Percentiles rank a stretch among this genome's conserved stretches.
phyloP scores from a whole-genome alignment of 139 green algal genomes.

The Chlorella ohadii region DNA sequence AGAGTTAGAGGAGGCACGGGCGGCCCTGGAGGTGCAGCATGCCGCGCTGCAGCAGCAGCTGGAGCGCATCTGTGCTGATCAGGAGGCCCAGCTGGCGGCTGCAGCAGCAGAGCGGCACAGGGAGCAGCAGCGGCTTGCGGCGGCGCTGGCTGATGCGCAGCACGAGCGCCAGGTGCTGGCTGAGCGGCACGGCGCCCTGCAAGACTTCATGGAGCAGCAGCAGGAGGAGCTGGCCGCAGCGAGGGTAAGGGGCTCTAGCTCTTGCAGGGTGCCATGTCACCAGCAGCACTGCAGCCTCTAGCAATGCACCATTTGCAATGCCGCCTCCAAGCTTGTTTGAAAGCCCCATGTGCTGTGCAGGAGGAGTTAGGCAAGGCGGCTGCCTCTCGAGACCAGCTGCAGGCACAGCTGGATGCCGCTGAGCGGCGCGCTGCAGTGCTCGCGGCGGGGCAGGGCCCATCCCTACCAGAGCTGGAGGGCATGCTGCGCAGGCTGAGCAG shows the following conservation, averaged over 20 bases:
- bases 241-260: neutral
- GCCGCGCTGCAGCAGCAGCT: constrained; percentile 60
- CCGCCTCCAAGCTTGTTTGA: no score
- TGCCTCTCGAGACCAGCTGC: neutral
- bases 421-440: constrained; percentile 31
- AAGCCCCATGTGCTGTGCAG: neutral
- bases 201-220: constrained; percentile 49
- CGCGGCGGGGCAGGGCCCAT: constrained; percentile 55
- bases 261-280: constrained; percentile 40
- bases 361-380: constrained; percentile 15
- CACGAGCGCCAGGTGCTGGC: constrained; percentile 19
- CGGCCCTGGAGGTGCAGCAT: constrained; percentile 29
- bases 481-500: constrained; percentile 18
- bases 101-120: constrained; percentile 4
- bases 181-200: constrained; percentile 33
- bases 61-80: constrained; percentile 45
- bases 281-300: neutral
- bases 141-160: neutral
- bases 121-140: neutral
- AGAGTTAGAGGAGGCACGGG: constrained; percentile 27
- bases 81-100: constrained; percentile 52
- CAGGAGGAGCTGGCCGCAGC: constrained; percentile 33
- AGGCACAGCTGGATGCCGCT: constrained; percentile 38
- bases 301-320: no score
- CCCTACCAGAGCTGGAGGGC: constrained; percentile 46